Conservation (phyloP, 371 early-diverging fungal species). For the Ordospora pajunii region DNA sequence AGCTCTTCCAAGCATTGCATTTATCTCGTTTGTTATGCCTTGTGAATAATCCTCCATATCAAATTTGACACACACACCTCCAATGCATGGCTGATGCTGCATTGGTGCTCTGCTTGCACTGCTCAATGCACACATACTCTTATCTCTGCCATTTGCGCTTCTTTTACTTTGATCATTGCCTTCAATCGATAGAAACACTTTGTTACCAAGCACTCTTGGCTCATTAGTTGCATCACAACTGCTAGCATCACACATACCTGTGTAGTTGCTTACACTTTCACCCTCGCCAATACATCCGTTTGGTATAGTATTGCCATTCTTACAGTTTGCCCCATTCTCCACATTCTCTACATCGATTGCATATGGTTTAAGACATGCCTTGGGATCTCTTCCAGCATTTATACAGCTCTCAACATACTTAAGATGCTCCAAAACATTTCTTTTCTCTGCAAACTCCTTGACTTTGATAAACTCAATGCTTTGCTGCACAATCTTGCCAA, state of each 20-base stretch:
- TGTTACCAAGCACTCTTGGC: background rate
- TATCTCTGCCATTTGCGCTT: too few species aligned
- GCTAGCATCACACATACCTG: too few species aligned
- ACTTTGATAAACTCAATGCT: constrained; percentile 46
- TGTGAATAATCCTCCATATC: constrained; percentile 3
- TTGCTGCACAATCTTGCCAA: constrained; percentile 41
- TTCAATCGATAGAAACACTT: background rate
- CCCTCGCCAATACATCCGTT: background rate
- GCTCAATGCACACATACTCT: background rate
- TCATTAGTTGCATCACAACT: too few species aligned
- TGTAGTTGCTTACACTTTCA: too few species aligned
- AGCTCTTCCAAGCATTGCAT: constrained; percentile 17
- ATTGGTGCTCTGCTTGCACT: background rate
- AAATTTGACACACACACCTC: background rate
- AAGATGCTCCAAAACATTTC: constrained; percentile 38
- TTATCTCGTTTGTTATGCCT: constrained; percentile 22
- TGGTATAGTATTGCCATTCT: background rate
- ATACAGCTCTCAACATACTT: background rate
- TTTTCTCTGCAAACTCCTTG: constrained; percentile 52
- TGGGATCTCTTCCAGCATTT: background rate
- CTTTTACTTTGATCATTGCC: background rate
- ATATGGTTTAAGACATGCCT: background rate
- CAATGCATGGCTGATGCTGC: background rate
- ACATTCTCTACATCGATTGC: background rate
- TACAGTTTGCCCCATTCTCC: background rate